Percentiles rank a stretch among this genome's conserved stretches.
Conservation (phyloP, 208 protist species). For the Acanthamoeba lenticulata region DNA sequence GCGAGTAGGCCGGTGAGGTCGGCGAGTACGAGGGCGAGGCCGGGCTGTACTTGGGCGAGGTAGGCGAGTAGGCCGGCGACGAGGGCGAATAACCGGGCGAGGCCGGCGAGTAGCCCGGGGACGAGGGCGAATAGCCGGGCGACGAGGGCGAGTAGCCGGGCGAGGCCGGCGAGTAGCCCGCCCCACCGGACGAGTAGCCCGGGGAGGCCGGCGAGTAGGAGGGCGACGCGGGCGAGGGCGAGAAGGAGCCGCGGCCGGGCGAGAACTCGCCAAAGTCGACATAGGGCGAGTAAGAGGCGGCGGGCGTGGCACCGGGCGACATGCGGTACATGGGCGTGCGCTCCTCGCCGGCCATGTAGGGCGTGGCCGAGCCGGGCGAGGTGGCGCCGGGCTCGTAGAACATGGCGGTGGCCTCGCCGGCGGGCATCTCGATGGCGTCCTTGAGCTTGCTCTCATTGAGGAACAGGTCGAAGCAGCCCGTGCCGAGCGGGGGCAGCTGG, state of each 20-base stretch:
- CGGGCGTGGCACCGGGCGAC: not conserved
- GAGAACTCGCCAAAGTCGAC: slow-evolving; percentile 55
- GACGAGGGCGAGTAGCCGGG: slow-evolving; percentile 83
- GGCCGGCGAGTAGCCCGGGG: slow-evolving; percentile 86
- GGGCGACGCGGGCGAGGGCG: slow-evolving; percentile 76
- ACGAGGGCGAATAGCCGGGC: slow-evolving; percentile 88
- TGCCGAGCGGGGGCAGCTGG: slow-evolving; percentile 96
- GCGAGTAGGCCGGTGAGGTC: slow-evolving; percentile 86
- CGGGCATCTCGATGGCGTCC: slow-evolving; percentile 36
- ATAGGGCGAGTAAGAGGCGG: not conserved
- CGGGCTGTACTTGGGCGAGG: slow-evolving; percentile 87
- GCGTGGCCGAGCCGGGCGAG: not conserved
- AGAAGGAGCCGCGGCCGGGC: slow-evolving; percentile 71
- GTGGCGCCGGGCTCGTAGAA: slow-evolving; percentile 18
- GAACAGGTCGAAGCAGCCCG: slow-evolving; percentile 96
- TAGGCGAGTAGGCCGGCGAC: slow-evolving; percentile 86
- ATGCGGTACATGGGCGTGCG: slow-evolving; percentile 20
- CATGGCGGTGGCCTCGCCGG: not conserved
- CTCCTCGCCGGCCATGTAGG: slow-evolving; percentile 3
- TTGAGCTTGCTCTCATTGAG: slow-evolving; percentile 93
- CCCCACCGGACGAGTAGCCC: slow-evolving; percentile 84
- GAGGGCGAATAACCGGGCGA: slow-evolving; percentile 87
- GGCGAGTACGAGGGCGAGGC: slow-evolving; percentile 87
- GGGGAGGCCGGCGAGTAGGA: slow-evolving; percentile 85
- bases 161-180: slow-evolving; percentile 86